Evolutionary conservation across 139 green algal genomes (phyloP), one percentile per base, ranked within the genome.

Genomic region (Tetratostichococcus sp.): DNA sequence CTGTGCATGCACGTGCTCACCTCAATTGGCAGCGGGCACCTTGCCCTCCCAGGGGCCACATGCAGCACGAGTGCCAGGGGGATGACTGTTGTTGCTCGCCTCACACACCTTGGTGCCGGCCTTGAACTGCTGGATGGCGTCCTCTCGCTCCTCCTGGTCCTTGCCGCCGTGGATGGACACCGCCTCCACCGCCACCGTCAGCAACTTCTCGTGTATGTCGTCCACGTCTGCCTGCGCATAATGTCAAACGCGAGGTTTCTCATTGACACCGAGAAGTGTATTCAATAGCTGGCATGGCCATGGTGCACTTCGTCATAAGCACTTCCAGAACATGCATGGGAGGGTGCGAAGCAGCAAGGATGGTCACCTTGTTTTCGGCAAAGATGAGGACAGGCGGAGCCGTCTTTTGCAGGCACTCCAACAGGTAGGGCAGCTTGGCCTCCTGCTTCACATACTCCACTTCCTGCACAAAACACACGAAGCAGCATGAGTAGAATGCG

Each of bases 381-480:
- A 99, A 99, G 16, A 99, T 86, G 2, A 99, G 87, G 72, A 98
- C 95, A 0, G 96, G 96, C 14, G 96, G 96, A 4, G 96, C 86
- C 28, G 96, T 98, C 86, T 99, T 99, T 85, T 98, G 94, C 72
- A 99, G 82, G 83, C 90, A 97, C 81, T 98, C 91, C 30, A 97
- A 89, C 79, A 99, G 86, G 86, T 97, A 95, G 26, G 86, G 80
- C 69, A 99, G 90, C 88, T 98, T 98, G 67, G 88, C 89, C 81
- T 98, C 96, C 77, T 97, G 86, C 84, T 98, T 99, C 14, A 99
- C 96, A 71, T 98, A 99, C 85, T 99, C 96, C 59, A 99, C 94
- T 86, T 99, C 95, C 89, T 93, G 86, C 74, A 67, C 23, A 2
- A 0, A 32, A 74, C 22, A 17, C 35, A n/a, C n/a, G n/a, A n/a